Evolutionary conservation across 2,329 filamentous ascomycete genomes (phyloP).

Genomic region (Alternaria solani): DNA sequence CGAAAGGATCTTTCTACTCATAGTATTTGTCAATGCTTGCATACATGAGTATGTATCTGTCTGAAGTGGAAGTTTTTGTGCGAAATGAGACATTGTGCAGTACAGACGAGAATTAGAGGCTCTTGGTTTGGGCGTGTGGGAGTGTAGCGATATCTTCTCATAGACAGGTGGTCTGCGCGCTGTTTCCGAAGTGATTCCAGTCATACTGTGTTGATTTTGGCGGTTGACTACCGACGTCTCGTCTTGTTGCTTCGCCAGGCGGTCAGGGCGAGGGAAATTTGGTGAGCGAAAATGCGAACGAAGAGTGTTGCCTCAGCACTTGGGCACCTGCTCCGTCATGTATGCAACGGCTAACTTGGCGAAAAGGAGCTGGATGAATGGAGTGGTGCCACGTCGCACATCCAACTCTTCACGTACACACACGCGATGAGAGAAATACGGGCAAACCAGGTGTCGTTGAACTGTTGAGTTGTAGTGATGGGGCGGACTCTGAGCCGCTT

Average conservation of each 20-base stretch:
- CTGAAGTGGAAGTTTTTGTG: neutral
- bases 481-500: slow-evolving; percentile 10
- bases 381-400: slow-evolving; percentile 6
- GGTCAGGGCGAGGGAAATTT: slow-evolving; percentile 1
- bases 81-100: neutral
- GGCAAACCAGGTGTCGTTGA: slow-evolving; percentile 4
- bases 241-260: neutral
- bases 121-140: neutral
- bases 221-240: neutral
- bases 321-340: slow-evolving; percentile 4
- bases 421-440: neutral
- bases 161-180: neutral
- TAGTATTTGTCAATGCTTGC: neutral
- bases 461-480: slow-evolving; percentile 10
- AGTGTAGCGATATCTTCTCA: neutral
- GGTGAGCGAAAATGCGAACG: slow-evolving; percentile 4
- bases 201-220: neutral
- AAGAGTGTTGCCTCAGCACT: slow-evolving; percentile 4
- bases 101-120: neutral
- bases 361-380: neutral
- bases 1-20: neutral
- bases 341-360: slow-evolving; percentile 6
- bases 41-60: neutral
- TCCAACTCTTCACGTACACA: neutral
- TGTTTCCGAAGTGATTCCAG: neutral